Conservation (phyloP, 139 green algal genomes). For the Nannochloris sp. region DNA sequence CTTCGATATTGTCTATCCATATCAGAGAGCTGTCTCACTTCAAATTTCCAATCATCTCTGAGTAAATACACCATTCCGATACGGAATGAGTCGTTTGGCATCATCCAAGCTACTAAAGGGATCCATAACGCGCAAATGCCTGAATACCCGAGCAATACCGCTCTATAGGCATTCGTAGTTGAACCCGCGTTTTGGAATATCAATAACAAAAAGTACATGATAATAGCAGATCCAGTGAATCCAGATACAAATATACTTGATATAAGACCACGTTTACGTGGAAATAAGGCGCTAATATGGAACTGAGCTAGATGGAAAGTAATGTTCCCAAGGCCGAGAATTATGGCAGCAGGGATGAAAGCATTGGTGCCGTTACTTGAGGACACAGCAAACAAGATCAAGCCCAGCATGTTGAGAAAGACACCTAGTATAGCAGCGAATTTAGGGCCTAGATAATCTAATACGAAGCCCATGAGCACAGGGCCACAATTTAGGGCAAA, state of each 20-base stretch:
- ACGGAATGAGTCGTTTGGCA: slow-evolving; percentile 40
- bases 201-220: slow-evolving; percentile 47
- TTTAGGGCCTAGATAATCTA: slow-evolving; percentile 49
- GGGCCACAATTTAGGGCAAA: slow-evolving; percentile 58
- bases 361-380: slow-evolving; percentile 10
- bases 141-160: slow-evolving; percentile 35
- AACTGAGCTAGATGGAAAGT: slow-evolving; percentile 54
- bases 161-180: slow-evolving; percentile 30
- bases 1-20: slow-evolving; percentile 21
- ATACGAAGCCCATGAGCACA: slow-evolving; percentile 43
- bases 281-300: slow-evolving; percentile 45
- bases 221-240: slow-evolving; percentile 51
- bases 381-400: slow-evolving; percentile 43
- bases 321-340: slow-evolving; percentile 51
- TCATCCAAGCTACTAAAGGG: slow-evolving; percentile 46
- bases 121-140: slow-evolving; percentile 36
- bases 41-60: slow-evolving; percentile 23
- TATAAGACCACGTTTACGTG: slow-evolving; percentile 35
- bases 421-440: slow-evolving; percentile 41
- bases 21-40: slow-evolving; percentile 18
- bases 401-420: slow-evolving; percentile 42
- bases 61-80: slow-evolving; percentile 39
- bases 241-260: slow-evolving; percentile 44
- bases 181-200: slow-evolving; percentile 31
- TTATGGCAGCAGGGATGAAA: slow-evolving; percentile 36